Percentiles rank a stretch among this genome's conserved stretches.
phyloP scores from a whole-genome alignment of 345 rosid genomes.

The Populus simonii region DNA sequence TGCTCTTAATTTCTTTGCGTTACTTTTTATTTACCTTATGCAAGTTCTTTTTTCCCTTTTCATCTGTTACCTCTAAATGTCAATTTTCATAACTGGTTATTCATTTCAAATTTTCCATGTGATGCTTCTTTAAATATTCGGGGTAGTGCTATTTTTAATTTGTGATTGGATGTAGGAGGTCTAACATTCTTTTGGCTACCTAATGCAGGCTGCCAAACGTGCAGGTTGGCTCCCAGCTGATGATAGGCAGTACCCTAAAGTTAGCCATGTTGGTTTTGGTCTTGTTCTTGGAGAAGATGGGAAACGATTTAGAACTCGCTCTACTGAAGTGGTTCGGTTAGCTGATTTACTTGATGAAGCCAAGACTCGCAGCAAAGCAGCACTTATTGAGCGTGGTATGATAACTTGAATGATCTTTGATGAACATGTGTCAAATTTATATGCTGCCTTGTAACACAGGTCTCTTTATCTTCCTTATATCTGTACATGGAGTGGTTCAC shows the following conservation, averaged over 20 bases:
- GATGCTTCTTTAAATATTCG: neutral
- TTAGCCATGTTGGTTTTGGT: conserved; percentile 89
- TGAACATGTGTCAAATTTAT: neutral
- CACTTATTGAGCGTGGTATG: conserved; percentile 80
- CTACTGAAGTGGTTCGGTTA: conserved; percentile 80
- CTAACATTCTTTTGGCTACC: conserved; percentile 15
- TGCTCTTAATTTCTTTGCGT: neutral
- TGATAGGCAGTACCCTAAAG: conserved; percentile 55
- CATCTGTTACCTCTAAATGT: neutral
- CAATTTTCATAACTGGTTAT: neutral
- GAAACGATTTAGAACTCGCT: conserved; percentile 84
- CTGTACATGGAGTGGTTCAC: neutral
- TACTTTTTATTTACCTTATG: neutral
- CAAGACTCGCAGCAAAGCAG: conserved; percentile 70
- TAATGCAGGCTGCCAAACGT: conserved; percentile 72
- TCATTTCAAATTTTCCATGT: neutral
- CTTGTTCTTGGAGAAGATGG: conserved; percentile 95
- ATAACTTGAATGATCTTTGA: conserved; percentile 11
- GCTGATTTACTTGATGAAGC: conserved; percentile 98
- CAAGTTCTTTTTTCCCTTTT: neutral
- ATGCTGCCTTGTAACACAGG: neutral
- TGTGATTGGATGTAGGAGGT: neutral
- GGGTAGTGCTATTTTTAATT: neutral
- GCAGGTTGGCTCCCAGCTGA: conserved; percentile 85
- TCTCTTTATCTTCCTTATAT: neutral